Evolutionary conservation across 2,329 filamentous ascomycete species (phyloP), one percentile per base, ranked within the genome.

Genomic region (Calonectria pauciramosa): DNA sequence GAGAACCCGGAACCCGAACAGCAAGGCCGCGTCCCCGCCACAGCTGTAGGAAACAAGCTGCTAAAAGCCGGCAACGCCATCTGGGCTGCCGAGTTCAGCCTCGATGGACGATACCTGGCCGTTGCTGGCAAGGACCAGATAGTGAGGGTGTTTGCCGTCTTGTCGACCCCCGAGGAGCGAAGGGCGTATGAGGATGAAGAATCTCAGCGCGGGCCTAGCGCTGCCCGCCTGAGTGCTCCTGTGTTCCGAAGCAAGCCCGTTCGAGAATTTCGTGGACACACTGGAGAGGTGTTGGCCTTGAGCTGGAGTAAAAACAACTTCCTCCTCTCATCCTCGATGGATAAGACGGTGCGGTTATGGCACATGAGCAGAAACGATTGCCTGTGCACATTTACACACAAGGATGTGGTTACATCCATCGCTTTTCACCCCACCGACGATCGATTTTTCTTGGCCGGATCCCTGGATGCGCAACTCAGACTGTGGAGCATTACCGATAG

Each of bases 281-380:
- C 92, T 0, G 93, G 94, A 20, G 96, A 97, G 79, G 92, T 99
- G 8, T 87, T 99, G 77, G 96, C 98, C 82, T 85, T 99, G 74
- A 98, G 95, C 83, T 99, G 97, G 97, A 99, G 96, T 87, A 99
- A 99, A 89, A 99, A 99, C 85, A 98, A 98, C 84, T 99, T 99
- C 80, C 86, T 99, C 34, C 89, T 99, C 20, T 98, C 96, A 4
- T 97, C 96, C 0, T 98, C 96, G 0, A 98, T 99, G 96, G 97
- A 99, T 84, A 98, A 98, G 87, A 98, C 96, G 0, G 97, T 99
- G 16, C 91, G 95, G 18, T 85, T 99, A 63, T 99, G 97, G 96
- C 97, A 99, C 85, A 90, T 97, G 76, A 96, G 92, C 82, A 90
- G 96, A 68, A 85, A 90, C 4, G 96, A 99, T 81, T 98, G 96